Conservation (phyloP, 2,329 filamentous ascomycete genomes). For the Aspergillus fischeri region DNA sequence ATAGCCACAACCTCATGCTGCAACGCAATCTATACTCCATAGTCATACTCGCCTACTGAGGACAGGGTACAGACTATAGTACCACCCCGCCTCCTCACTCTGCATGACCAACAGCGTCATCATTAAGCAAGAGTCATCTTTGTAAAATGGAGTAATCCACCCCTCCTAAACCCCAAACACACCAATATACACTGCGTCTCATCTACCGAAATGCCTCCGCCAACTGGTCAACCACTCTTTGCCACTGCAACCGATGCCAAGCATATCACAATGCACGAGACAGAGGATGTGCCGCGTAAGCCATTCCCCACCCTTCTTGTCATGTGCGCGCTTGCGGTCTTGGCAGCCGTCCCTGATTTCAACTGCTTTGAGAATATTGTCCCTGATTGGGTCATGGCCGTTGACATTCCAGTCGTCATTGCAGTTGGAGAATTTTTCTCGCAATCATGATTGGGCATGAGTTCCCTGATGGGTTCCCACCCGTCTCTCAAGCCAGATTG, state of each 20-base stretch:
- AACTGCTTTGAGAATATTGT: background rate
- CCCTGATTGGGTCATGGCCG: background rate
- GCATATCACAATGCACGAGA: background rate
- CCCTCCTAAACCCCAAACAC: too few species aligned
- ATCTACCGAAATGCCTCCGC: background rate
- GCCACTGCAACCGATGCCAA: background rate
- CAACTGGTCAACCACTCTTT: slow-evolving; percentile 5
- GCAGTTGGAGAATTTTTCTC: background rate
- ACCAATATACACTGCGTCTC: background rate
- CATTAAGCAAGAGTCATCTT: background rate
- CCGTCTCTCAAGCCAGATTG: background rate
- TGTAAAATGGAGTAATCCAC: background rate
- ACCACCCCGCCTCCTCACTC: background rate
- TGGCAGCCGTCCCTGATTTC: background rate
- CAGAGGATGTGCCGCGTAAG: background rate
- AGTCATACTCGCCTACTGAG: background rate
- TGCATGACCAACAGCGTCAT: background rate
- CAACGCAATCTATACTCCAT: background rate
- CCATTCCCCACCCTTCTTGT: background rate
- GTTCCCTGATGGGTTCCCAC: background rate
- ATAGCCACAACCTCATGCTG: too few species aligned
- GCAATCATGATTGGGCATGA: background rate
- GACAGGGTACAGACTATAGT: background rate
- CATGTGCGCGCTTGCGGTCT: background rate
- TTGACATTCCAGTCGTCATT: background rate